Base-by-base conservation (phyloP, 345 rosid species). In the Aethionema arabicum region DNA sequence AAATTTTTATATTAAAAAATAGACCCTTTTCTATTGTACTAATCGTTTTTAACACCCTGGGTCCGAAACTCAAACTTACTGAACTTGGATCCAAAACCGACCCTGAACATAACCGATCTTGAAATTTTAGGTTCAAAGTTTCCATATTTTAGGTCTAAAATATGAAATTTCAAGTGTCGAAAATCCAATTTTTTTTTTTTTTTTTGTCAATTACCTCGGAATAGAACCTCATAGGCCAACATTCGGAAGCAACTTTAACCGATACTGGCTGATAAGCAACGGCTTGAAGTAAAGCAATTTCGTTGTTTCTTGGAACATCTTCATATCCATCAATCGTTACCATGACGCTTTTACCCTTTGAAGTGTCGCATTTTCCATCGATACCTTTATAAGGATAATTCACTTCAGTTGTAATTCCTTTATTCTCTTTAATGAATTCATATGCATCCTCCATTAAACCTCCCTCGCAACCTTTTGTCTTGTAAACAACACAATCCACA, bases 391-490 rank as follows among this genome's bases (percentile, higher is more conserved):
- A 74, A 8, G 79, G 82, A 55, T 78, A 81, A 11, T 52, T 55
- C 0, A 12, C 52, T 50, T 75, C 78, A 4, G 77, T 60, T 7
- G 77, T 71, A 29, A 80, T 11, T 36, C 82, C 78, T 39, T 59
- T 68, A 5, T n/a, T 70, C 33, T 64, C 30, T 35, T 46, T 32
- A 10, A 76, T 68, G 58, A 70, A 72, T 10, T 58, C 56, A 31
- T 75, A 80, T n/a, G 84, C 80, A 39, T 44, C 9, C n/a, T 80
- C 84, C 84, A 80, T 77, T 9, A 77, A 39, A 11, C 84, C 82
- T 54, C 84, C 84, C 40, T 69, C 66, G 7, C 82, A 80, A 55
- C 84, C 84, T 47, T 77, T 70, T 33, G 77, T 77, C 41, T 72
- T 60, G 11, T 59, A 8, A 7, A 69, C 77, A 69, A 77, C 82